Base-by-base conservation (phyloP, 164 flowering plant genomes). In the Magnolia officinalis region DNA sequence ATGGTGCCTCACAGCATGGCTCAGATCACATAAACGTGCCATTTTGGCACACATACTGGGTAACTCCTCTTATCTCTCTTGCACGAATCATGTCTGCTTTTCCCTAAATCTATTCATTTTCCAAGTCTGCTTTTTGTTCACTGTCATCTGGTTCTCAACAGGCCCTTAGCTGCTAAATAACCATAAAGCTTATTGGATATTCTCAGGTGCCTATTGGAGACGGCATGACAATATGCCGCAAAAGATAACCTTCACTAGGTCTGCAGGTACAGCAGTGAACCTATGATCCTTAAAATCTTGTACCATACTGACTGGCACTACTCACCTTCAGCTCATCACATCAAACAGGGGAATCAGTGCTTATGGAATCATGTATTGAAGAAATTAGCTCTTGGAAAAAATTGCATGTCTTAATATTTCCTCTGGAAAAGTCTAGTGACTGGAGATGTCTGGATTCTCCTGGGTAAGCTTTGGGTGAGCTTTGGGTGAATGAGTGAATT, bases 141-240 rank as follows among this genome's bases (percentile, higher is more conserved):
- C 16, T 31, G 16, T 66, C 26, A 26, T 4, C 20, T 65, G 14
- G 72, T 13, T 6, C 67, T 69, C 59, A 51, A 31, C 50, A 67
- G 49, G 23, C 21, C 68, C 20, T 8, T 63, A 14, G 49, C 23
- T 83, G 26, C 26, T 71, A 72, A 75, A 63, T 49, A 37, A 72
- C 51, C 11, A 6, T 45, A 75, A 72, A 31, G 24, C 19, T 72
- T 49, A 11, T 8, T 8, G 8, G 21, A n/a, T 78, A n/a, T 74
- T 76, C 23, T 3, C n/a, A 94, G 97, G 94, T 95, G 65, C 95
- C 99, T 18, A 85, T 93, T 78, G 97, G 99, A 61, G 98, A 93
- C 86, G 99, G 98, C 75, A 92, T 93, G 88, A 91, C 96, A 63
- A 89, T 95, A 73, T 95, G 99, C 86, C 85, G 86, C 70, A 93